Evolutionary conservation across 306 rosid species (phyloP), one percentile per base, ranked within the genome.

Genomic region (Rosa chinensis): DNA sequence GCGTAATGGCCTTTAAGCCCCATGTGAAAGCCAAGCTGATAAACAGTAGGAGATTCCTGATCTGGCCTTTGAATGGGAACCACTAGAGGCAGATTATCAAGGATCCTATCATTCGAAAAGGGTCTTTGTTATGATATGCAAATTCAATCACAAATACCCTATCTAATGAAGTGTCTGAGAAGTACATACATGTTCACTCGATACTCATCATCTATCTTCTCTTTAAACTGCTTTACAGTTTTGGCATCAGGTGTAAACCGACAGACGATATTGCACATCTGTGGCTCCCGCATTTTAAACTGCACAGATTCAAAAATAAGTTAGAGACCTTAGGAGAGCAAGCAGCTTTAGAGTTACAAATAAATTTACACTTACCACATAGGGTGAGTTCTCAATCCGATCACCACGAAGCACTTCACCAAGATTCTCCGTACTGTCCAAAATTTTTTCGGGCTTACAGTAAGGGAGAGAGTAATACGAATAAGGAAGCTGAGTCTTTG

Each of bases 341-440:
- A 78, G 58, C 67, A 74, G 56, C 21, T 62, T 5, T 35, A 52
- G 70, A 56, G 23, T 64, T 61, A 49, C 44, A 9, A 53, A 76
- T 62, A 81, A 59, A 58, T 66, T 55, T 78, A 59, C 21, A 89
- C 98, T 83, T 48, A 95, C 99, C 94, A 72, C 88, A 75, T 88
- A 95, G 37, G 87, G 93, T 35, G 99, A 93, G 86, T 95, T 95
- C 81, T 95, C 99, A 79, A 95, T 95, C 35, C 99, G 95, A 81
- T 95, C 99, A 72, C 99, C 99, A 40, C 99, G 99, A 77, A 95
- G 97, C 23, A 95, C 99, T 88, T 95, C 99, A 81, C 98, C 99
- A 10, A 95, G 97, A 82, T 95, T 95, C 86, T 95, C 98, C 45
- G 99, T 84, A 82, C 98, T 95, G 64, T 95, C 99, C 82, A 84